Evolutionary conservation across 768 basidiomycete species (phyloP).

Genomic region (Tulasnella sp.): DNA sequence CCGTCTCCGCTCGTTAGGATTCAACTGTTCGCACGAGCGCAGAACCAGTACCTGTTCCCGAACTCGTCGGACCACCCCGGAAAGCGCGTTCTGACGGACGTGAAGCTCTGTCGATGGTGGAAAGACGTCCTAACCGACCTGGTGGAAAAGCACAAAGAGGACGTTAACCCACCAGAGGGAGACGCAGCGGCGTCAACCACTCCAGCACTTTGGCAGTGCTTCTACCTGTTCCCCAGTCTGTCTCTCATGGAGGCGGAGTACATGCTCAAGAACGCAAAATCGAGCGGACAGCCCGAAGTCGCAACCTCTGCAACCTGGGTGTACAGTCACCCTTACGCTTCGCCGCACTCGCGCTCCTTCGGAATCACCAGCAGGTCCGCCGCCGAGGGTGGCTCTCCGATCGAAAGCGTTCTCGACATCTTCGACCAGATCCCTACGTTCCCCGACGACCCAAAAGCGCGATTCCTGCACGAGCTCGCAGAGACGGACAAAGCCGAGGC

Average conservation of each 20-base stretch:
- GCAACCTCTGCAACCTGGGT: conserved; percentile 53
- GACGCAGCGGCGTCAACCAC: background rate
- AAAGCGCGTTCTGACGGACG: conserved; percentile 77
- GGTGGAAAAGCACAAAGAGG: conserved; percentile 39
- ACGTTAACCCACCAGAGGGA: background rate
- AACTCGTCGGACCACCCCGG: conserved; percentile 71
- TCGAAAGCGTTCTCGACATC: conserved; percentile 47
- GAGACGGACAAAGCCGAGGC: conserved; percentile 49
- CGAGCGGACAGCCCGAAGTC: conserved; percentile 30
- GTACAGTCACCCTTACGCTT: conserved; percentile 77
- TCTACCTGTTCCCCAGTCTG: conserved; percentile 72
- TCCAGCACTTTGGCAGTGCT: conserved; percentile 43
- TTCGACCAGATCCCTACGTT: conserved; percentile 85
- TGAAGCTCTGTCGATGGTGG: conserved; percentile 92
- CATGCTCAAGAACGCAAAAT: conserved; percentile 52
- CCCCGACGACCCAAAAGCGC: conserved; percentile 95
- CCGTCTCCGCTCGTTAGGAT: conserved; percentile 71
- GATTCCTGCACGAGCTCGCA: conserved; percentile 91
- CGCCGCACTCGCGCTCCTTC: conserved; percentile 43
- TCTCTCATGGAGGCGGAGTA: conserved; percentile 67
- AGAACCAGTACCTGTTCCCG: conserved; percentile 91
- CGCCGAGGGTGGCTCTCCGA: conserved; percentile 48
- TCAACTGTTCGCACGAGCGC: conserved; percentile 88
- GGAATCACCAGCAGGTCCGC: conserved; percentile 51
- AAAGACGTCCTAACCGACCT: conserved; percentile 64